A percentile compares a stretch with the other conserved stretches of the same genome.
phyloP scores from a whole-genome alignment of 768 basidiomycete genomes.

The Phylloporus rhodoxanthus region DNA sequence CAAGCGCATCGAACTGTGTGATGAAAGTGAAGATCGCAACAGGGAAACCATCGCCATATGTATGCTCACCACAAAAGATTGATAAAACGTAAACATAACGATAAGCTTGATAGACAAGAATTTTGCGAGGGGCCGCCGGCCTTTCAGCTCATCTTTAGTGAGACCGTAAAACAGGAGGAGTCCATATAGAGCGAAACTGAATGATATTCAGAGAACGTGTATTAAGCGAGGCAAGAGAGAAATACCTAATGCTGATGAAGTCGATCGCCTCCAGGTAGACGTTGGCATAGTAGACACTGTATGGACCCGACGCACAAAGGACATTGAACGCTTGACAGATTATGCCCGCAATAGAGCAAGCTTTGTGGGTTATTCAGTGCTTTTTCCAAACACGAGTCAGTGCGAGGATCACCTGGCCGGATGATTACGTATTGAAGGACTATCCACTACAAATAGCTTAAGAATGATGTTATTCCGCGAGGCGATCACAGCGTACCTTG shows the following conservation, averaged over 20 bases:
- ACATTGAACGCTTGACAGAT: constrained; percentile 65
- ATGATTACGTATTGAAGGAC: constrained; percentile 87
- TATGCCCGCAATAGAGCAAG: constrained; percentile 64
- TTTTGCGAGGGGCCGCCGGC: constrained; percentile 73
- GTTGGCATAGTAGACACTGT: constrained; percentile 53
- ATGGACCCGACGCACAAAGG: constrained; percentile 62
- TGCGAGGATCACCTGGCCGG: constrained; percentile 39
- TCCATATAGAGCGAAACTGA: constrained; percentile 79
- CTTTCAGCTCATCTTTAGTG: constrained; percentile 72
- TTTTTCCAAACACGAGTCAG: background rate
- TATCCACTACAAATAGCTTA: constrained; percentile 50
- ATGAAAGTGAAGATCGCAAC: background rate
- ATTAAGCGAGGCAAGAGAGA: background rate
- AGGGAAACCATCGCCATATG: background rate
- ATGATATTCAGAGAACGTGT: background rate
- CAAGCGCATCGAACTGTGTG: constrained; percentile 57
- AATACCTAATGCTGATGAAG: constrained; percentile 76
- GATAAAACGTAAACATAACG: constrained; percentile 87
- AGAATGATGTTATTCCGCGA: background rate
- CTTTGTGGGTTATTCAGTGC: constrained; percentile 11
- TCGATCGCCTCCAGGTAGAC: constrained; percentile 70
- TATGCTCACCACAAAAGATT: constrained; percentile 60
- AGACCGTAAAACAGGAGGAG: constrained; percentile 78
- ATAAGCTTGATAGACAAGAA: constrained; percentile 84
- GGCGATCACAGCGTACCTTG: constrained; percentile 46